phyloP scores from a whole-genome alignment of 2,329 filamentous ascomycete species.

The Myriosclerotinia duriaeana region DNA sequence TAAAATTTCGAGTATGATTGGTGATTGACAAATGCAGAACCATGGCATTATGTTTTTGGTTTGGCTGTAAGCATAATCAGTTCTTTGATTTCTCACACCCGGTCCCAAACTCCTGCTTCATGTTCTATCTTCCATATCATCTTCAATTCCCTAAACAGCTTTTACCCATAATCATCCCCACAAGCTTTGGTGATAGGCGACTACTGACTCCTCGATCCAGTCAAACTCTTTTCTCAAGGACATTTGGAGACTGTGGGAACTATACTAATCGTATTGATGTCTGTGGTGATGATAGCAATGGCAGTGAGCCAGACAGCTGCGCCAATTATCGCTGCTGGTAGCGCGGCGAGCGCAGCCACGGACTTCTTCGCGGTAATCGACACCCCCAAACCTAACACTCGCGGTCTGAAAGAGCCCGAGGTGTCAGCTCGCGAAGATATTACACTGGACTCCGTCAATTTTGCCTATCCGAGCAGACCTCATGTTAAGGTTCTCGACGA shows the following conservation, averaged over 20 bases:
- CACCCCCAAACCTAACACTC: constrained; percentile 40
- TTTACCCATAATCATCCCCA: too few relatives aligned
- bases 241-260: constrained; percentile 51
- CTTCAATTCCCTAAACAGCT: too few relatives aligned
- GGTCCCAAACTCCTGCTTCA: not conserved
- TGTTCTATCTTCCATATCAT: not conserved
- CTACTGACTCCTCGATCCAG: not conserved
- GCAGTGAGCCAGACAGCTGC: constrained; percentile 54
- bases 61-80: constrained; percentile 44
- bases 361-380: constrained; percentile 42
- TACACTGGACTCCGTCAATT: constrained; percentile 39
- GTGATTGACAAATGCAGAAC: constrained; percentile 42
- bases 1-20: not conserved
- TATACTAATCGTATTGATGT: constrained; percentile 47
- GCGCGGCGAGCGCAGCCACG: constrained; percentile 42
- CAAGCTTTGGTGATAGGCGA: not conserved
- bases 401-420: constrained; percentile 47
- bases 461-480: constrained; percentile 41
- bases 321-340: constrained; percentile 51
- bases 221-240: constrained; percentile 50
- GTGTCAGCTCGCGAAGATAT: constrained; percentile 47
- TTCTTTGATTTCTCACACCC: not conserved
- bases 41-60: constrained; percentile 63
- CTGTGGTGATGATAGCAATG: constrained; percentile 26
- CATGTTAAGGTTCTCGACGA: constrained; percentile 41